Percentiles rank a stretch among this genome's conserved stretches.
These are phyloP conservation scores for Mimosa pudica DNA, from an alignment of 306 rosid genomes.

Conservation along the genomic window DNA sequence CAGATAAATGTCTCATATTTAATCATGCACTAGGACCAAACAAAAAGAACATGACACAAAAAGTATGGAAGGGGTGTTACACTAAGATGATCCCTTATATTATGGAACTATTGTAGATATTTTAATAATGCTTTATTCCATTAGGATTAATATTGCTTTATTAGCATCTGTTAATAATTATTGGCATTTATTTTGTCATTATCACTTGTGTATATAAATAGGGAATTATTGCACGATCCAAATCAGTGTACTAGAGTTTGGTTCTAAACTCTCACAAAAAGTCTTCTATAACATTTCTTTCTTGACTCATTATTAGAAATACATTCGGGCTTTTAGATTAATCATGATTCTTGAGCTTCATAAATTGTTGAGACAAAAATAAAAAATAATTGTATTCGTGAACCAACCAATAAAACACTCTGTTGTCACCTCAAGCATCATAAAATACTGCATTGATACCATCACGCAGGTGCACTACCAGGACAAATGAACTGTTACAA, in stretches of 20 bases:
- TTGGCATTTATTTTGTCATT: no score
- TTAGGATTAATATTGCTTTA: no score
- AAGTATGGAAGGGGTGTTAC: neutral
- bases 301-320: neutral
- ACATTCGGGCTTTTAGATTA: neutral
- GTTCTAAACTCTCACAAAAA: neutral
- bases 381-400: neutral
- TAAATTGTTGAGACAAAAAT: neutral
- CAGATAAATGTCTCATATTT: neutral
- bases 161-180: no score
- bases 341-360: neutral
- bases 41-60: neutral
- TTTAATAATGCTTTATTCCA: no score
- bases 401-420: neutral
- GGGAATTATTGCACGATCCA: no score
- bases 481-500: slow-evolving; percentile 7
- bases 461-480: neutral
- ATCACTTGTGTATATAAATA: no score
- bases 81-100: slow-evolving; percentile 2
- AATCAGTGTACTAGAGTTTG: no score
- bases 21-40: neutral
- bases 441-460: neutral
- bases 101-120: neutral
- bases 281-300: neutral
- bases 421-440: neutral